These are phyloP conservation scores for Skeletonema grethae DNA, from an alignment of 108 stramenopile species.

Conservation along the genomic window DNA sequence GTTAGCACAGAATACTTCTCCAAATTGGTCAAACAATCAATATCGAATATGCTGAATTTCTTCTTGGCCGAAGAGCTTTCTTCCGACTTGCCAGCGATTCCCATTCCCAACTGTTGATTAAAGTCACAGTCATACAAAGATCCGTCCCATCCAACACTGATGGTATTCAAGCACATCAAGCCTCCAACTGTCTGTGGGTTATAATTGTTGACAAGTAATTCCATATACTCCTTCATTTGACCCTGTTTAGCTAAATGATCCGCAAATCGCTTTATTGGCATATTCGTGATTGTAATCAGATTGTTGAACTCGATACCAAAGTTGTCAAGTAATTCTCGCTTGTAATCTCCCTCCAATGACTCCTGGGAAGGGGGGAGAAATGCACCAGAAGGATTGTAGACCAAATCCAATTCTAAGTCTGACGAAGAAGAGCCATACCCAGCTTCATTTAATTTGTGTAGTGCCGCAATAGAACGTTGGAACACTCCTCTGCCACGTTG, in stretches of 20 bases:
- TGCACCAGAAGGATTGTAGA: constrained; percentile 97
- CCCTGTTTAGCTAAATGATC: constrained; percentile 89
- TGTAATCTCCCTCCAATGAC: constrained; percentile 84
- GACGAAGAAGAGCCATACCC: constrained; percentile 80
- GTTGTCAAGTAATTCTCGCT: constrained; percentile 79
- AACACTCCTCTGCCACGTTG: constrained; percentile 96
- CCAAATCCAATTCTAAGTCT: constrained; percentile 80
- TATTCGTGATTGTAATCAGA: constrained; percentile 96
- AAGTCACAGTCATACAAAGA: constrained; percentile 96
- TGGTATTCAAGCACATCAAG: constrained; percentile 89
- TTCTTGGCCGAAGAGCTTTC: constrained; percentile 35
- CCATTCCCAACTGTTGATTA: constrained; percentile 95
- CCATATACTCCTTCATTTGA: constrained; percentile 96
- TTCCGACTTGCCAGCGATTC: constrained; percentile 42
- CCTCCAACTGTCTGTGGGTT: constrained; percentile 80
- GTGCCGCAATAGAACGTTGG: constrained; percentile 88
- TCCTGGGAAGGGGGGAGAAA: constrained; percentile 91
- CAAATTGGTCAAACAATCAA: constrained; percentile 83
- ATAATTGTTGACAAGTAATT: constrained; percentile 92
- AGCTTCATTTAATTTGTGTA: constrained; percentile 89
- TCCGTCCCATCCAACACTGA: constrained; percentile 84
- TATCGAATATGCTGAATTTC: constrained; percentile 81
- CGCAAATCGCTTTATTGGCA: constrained; percentile 94
- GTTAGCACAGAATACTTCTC: constrained; percentile 67
- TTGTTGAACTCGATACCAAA: constrained; percentile 93